Evolutionary conservation across 371 early-diverging fungal species (phyloP), one percentile per base, ranked within the genome.

Genomic region (Circinella umbellata): DNA sequence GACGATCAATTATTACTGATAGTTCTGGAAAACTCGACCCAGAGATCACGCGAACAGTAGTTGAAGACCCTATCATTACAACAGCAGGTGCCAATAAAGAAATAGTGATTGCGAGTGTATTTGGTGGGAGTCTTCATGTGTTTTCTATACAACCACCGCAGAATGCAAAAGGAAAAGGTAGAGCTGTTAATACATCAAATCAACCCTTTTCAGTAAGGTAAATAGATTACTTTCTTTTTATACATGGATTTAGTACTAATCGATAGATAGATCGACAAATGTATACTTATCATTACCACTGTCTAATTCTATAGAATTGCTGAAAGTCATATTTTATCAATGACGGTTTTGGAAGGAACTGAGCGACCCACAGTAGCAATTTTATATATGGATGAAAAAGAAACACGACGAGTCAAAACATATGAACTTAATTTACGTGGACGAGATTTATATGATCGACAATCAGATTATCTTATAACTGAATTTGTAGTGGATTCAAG

Each of bases 321-420:
- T 6, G 93, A 95, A 71, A 76, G 92, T 18, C 72, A 80, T 3
- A 84, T 94, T 8, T 66, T 89, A 36, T 84, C 89, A 0, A 85
- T 93, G 71, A 77, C 76, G 11, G 88, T 92, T 61, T 66, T 93
- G 37, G 76, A 86, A 18, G 69, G 75, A 13, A 63, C 63, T 0
- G 70, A 69, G 0, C 64, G 69, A 54, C 89, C 91, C 0, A 81
- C 84, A 3, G 76, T 95, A 10, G 91, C 88, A 5, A 83, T 95
- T 9, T 78, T 95, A 4, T 86, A 86, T 57, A 86, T 90, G 73
- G 93, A 94, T 68, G 79, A 86, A 34, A 83, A 86, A 42, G 84
- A 86, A 67, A 63, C 71, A 20, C 82, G 89, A 3, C 84, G 88
- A 42, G 70, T 95, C 53, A 88, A 88, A 66, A 84, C 84, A 1